Evolutionary conservation across 2,329 filamentous ascomycete species (phyloP).

Genomic region (Trichoderma simmonsii): DNA sequence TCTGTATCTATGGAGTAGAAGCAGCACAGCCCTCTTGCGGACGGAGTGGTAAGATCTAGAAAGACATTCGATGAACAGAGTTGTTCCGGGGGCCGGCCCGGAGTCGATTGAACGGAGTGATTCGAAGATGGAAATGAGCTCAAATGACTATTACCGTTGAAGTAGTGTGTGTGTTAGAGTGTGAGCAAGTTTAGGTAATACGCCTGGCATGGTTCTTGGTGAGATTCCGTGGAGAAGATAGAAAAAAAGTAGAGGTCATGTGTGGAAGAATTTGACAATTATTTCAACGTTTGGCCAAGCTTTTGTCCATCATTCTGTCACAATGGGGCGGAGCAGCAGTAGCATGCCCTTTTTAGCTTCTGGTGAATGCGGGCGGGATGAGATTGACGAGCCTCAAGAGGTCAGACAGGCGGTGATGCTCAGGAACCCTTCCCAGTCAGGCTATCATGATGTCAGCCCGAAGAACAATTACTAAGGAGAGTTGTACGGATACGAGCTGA

Average conservation of each 20-base stretch:
- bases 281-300: not conserved
- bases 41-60: not conserved
- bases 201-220: not conserved
- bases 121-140: not conserved
- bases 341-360: not conserved
- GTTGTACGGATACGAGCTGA: not conserved
- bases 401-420: constrained; percentile 2
- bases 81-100: not conserved
- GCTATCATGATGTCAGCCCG: constrained; percentile 4
- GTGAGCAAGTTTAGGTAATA: not conserved
- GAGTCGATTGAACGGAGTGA: not conserved
- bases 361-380: not conserved
- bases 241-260: not conserved
- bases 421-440: constrained; percentile 2
- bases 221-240: not conserved
- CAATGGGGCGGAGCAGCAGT: not conserved
- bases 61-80: not conserved
- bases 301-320: not conserved
- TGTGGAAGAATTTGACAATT: not conserved
- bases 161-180: not conserved
- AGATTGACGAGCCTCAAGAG: not conserved
- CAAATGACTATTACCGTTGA: not conserved
- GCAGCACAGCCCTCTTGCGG: not conserved
- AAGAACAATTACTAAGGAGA: not conserved
- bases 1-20: not conserved